Conservation (phyloP, 176 grass and related monocot species). For the Phyllostachys edulis region DNA sequence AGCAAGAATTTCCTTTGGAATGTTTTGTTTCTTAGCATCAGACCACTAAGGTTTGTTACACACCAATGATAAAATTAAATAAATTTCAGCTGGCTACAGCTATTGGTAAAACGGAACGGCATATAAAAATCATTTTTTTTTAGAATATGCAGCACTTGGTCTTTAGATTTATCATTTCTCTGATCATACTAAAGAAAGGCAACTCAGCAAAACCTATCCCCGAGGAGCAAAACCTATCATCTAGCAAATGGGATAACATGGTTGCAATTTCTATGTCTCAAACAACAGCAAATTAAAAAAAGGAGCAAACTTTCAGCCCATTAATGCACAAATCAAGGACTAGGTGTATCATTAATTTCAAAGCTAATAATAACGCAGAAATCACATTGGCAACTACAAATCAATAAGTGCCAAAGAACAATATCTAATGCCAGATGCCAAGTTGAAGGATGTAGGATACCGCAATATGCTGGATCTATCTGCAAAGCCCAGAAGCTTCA, state of each 20-base stretch:
- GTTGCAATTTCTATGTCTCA: not conserved
- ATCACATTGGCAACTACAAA: not conserved
- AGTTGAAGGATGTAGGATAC: constrained; percentile 43
- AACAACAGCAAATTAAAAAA: not conserved
- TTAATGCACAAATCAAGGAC: constrained; percentile 24
- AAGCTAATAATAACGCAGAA: constrained; percentile 18
- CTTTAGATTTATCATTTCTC: not conserved
- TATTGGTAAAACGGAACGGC: not conserved
- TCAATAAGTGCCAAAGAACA: constrained; percentile 20
- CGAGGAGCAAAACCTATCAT: not conserved
- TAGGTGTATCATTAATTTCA: not conserved
- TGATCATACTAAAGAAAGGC: not conserved
- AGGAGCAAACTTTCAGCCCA: not conserved
- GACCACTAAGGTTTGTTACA: not conserved
- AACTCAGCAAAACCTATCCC: not conserved
- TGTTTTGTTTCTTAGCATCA: too few relatives aligned
- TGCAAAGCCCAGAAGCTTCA: constrained; percentile 92
- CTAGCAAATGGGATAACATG: not conserved
- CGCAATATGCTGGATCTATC: constrained; percentile 63
- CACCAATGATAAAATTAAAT: not conserved
- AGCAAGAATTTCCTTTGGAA: too few relatives aligned
- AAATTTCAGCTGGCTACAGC: not conserved
- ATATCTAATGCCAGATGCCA: constrained; percentile 2
- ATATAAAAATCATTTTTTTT: not conserved
- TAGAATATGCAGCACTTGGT: not conserved